Conservation (phyloP, 371 early-diverging fungal genomes). For the Saksenaea oblongispora region DNA sequence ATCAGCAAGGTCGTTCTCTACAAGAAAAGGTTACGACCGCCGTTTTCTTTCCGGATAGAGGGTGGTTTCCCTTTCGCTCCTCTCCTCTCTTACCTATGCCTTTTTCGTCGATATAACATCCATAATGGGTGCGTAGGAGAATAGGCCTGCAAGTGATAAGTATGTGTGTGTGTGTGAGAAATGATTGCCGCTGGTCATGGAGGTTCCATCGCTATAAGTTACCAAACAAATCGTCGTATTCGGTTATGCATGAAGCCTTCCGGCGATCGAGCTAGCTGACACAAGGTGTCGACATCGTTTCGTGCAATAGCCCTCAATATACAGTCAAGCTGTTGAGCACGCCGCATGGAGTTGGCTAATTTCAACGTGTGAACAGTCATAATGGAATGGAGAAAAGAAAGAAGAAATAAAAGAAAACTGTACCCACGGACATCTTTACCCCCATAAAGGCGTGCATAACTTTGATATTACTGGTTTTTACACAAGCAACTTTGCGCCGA, state of each 20-base stretch:
- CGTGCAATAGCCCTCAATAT: conserved; percentile 33
- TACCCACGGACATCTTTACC: conserved; percentile 31
- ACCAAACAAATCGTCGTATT: conserved; percentile 45
- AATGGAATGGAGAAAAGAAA: not conserved
- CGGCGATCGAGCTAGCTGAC: conserved; percentile 30
- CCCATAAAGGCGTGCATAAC: conserved; percentile 27
- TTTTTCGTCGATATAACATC: conserved; percentile 50
- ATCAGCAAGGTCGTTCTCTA: conserved; percentile 53
- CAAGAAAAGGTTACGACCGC: not conserved
- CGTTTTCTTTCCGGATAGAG: not conserved
- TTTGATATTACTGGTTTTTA: not conserved
- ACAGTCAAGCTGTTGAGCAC: conserved; percentile 28
- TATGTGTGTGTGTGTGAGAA: not conserved
- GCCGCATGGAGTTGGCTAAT: conserved; percentile 33
- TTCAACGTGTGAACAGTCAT: conserved; percentile 3
- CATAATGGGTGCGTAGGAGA: conserved; percentile 54
- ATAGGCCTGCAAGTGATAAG: conserved; percentile 37
- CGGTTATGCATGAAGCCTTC: conserved; percentile 43
- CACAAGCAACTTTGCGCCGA: not conserved
- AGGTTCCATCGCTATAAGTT: conserved; percentile 1
- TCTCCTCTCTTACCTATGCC: conserved; percentile 37
- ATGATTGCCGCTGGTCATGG: not conserved
- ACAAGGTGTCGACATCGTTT: conserved; percentile 31
- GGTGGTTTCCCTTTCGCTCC: not conserved
- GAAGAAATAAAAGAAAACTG: not conserved